Percentiles rank a stretch among this genome's conserved stretches.
Evolutionary conservation across 2,329 filamentous ascomycete species (phyloP).

Genomic region (Septoria petroselini): DNA sequence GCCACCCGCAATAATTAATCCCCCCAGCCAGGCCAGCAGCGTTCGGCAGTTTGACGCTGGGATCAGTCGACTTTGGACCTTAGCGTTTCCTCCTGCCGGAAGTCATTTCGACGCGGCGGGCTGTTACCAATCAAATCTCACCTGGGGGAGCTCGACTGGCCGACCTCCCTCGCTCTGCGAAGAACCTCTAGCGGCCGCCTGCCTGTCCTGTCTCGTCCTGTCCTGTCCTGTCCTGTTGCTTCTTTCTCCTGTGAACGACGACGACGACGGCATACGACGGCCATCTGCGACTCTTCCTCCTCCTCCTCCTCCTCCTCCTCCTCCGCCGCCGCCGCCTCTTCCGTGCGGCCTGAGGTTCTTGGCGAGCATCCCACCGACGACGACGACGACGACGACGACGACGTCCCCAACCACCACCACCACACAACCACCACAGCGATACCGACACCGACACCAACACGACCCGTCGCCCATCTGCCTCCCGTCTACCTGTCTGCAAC

Average conservation of each 20-base stretch:
- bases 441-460: no score
- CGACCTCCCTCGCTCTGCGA: no score
- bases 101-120: constrained; percentile 18
- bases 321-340: constrained; percentile 8
- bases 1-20: constrained; percentile 2
- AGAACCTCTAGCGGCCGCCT: no score
- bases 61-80: constrained; percentile 4
- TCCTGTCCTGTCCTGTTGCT: no score
- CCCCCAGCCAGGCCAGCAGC: constrained; percentile 8
- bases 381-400: no score
- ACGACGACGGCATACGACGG: no score
- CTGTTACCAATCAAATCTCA: constrained; percentile 25
- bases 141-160: constrained; percentile 6
- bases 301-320: constrained; percentile 4
- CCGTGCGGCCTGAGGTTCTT: background rate
- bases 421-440: no score
- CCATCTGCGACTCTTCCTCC: constrained; percentile 2
- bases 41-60: constrained; percentile 17
- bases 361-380: background rate
- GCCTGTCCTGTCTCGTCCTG: no score
- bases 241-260: no score
- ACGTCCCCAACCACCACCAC: no score
- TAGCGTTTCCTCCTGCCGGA: constrained; percentile 19
- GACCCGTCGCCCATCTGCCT: no score
- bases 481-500: background rate